Evolutionary conservation across 495 filamentous ascomycete genomes (phyloP), one percentile per base, ranked within the genome.

Genomic region (Hapsidospora chrysogenum): DNA sequence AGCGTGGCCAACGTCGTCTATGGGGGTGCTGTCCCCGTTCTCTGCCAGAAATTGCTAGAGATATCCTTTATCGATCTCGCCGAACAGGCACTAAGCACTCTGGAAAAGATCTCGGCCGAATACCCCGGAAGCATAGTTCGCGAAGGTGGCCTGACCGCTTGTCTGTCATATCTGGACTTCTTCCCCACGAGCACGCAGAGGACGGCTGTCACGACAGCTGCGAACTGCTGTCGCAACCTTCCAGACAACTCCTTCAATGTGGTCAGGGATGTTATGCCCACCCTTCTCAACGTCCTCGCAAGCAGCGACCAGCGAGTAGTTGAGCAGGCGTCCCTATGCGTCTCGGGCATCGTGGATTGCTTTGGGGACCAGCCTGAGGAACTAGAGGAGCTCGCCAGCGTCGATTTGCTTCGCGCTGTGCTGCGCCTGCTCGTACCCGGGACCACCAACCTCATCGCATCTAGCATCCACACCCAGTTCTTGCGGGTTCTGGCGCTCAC

Each of bases 151-250:
- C 62, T 99, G 41, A 87, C 80, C 10, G 92, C 89, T 17, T 99
- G 92, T 46, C 61, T 99, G 36, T 83, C 77, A 2, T 95, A 85
- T 56, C 67, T 99, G 23, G 92, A 99, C 46, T 99, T 99, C 56
- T 99, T 99, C 50, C 77, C 92, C 4, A 96, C 92, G 8, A 85
- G 87, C 51, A 95, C 89, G 3, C 92, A 99, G 53, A 72, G 92
- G 19, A 92, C 87, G 15, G 92, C 92, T 2, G 89, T 96, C 13
- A 95, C 84, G 2, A 96, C 87, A 10, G 92, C 92, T 15, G 92
- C 92, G 15, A 96, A 99, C 46, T 96, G 89, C 58, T 96, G 92
- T 51, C 82, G 89, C 29, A 93, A 93, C 44, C 82, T 99, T 11
- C 81, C 85, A 2, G 82, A 87, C 39, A 87, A 95, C 41, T 86